Percentiles rank a stretch among this genome's conserved stretches.
Evolutionary conservation across 169 alveolate genomes (phyloP).

Genomic region (Perkinsus chesapeaki): DNA sequence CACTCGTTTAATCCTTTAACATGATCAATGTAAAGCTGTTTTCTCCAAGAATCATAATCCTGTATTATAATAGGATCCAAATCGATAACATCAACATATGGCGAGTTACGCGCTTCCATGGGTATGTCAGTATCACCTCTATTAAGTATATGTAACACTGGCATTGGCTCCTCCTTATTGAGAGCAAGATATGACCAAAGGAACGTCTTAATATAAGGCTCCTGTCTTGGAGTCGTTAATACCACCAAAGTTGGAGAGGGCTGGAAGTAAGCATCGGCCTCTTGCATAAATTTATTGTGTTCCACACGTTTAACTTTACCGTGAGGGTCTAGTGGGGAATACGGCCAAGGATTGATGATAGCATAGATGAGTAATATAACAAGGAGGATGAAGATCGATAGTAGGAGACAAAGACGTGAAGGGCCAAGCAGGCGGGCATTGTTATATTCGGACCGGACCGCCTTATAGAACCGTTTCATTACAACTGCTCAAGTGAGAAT

Average conservation of each 20-base stretch:
- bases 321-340: background rate
- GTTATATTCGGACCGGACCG: background rate
- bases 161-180: background rate
- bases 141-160: background rate
- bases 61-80: background rate
- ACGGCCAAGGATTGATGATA: background rate
- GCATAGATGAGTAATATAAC: background rate
- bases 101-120: background rate
- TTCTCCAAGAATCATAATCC: background rate
- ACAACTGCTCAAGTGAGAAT: background rate
- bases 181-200: background rate
- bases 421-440: background rate
- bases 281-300: background rate
- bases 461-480: background rate
- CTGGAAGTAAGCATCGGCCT: background rate
- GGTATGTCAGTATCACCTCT: background rate
- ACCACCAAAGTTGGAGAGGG: background rate
- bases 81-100: background rate
- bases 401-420: background rate
- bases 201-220: background rate
- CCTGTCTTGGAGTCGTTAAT: background rate
- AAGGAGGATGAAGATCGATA: background rate
- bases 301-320: background rate
- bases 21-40: background rate
- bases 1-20: background rate